These are phyloP conservation scores for Blastocystis sp. DNA, from an alignment of 352 stramenopile genomes.

Conservation along the genomic window DNA sequence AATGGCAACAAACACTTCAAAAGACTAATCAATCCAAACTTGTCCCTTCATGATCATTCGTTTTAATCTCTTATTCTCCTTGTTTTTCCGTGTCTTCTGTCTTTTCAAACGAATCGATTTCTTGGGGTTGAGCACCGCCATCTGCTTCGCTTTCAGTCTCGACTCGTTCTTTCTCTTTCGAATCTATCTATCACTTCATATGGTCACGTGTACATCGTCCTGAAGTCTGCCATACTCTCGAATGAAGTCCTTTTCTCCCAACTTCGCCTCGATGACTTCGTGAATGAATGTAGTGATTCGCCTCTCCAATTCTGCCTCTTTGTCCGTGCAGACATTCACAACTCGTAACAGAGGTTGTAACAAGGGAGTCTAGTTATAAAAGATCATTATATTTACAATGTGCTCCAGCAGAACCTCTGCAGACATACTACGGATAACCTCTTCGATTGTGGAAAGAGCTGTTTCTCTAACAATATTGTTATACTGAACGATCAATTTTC, in stretches of 20 bases:
- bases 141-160: constrained; percentile 4
- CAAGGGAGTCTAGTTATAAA: neutral
- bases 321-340: neutral
- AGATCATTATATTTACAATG: neutral
- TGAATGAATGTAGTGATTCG: neutral
- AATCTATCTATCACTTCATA: neutral
- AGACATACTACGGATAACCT: neutral
- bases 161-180: neutral
- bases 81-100: neutral
- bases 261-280: neutral
- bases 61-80: constrained; percentile 21
- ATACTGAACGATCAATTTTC: neutral
- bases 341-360: constrained; percentile 32
- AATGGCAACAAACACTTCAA: neutral
- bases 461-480: neutral
- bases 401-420: neutral
- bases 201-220: neutral
- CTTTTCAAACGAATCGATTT: neutral
- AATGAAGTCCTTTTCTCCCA: constrained; percentile 3
- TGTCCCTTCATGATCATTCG: constrained; percentile 51
- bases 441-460: neutral
- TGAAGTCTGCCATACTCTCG: neutral
- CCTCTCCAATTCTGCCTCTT: neutral
- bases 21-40: neutral
- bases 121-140: constrained; percentile 15